Percentiles rank a stretch among this genome's conserved stretches.
These are phyloP conservation scores for Penicillium brasilianum DNA, from an alignment of 2,329 filamentous ascomycete genomes.

Conservation along the genomic window DNA sequence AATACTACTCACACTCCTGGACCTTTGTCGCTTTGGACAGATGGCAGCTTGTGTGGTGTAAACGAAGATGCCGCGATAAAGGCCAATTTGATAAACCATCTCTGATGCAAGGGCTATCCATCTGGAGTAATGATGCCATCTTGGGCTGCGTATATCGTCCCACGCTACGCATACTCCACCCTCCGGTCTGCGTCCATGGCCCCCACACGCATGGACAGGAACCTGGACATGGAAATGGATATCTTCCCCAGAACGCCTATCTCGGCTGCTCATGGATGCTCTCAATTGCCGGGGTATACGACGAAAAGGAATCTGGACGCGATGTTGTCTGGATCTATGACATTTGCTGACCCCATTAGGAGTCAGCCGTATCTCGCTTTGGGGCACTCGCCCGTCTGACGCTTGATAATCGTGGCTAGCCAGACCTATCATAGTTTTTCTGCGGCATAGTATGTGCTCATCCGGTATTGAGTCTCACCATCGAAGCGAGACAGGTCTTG, in stretches of 20 bases:
- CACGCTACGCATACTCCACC: constrained; percentile 13
- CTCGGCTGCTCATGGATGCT: constrained; percentile 10
- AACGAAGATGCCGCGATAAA: too few species aligned
- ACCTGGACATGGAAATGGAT: not conserved
- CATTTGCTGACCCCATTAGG: not conserved
- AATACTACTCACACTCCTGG: too few species aligned
- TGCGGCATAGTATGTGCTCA: constrained; percentile 58
- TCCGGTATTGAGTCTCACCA: constrained; percentile 62
- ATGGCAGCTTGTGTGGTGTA: not conserved
- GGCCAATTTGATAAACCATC: not conserved
- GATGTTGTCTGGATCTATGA: not conserved
- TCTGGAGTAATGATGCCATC: not conserved
- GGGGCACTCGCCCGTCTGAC: not conserved
- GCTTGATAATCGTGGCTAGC: not conserved
- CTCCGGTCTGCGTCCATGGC: not conserved
- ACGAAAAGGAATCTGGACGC: not conserved
- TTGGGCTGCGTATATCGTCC: not conserved
- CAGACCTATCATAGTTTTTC: constrained; percentile 22
- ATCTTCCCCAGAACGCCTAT: not conserved
- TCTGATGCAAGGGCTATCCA: not conserved
- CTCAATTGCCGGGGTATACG: constrained; percentile 12
- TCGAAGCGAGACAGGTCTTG: constrained; percentile 58
- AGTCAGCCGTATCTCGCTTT: not conserved
- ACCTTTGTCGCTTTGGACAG: not conserved
- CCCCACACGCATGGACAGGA: not conserved